Base-by-base conservation (phyloP, 371 early-diverging fungal species). In the Cokeromyces recurvatus region DNA sequence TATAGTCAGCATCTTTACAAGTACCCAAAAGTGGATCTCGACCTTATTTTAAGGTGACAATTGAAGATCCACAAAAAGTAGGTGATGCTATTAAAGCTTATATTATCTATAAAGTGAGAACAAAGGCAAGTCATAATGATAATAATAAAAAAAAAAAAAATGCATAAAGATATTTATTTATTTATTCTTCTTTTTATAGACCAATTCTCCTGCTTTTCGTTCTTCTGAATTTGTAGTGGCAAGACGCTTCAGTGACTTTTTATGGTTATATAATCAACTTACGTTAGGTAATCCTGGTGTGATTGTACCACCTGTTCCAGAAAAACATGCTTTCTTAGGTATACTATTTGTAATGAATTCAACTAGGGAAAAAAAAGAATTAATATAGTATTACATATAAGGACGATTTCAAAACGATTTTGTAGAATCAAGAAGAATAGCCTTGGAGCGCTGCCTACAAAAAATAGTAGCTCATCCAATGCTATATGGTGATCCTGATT, bases 371-470 rank as follows among this genome's bases (percentile, higher is more conserved):
- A 9, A 5, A 4, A 35, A 9, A n/a, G 11, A 9, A 15, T 38
- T 20, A 41, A 22, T 11, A 19, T 38, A 6, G 20, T 20, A 16
- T 6, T 17, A 32, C 19, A 8, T 8, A 41, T 6, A 57, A 79
- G 92, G 95, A 8, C 85, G 98, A 12, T 97, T 97, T 54, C 90
- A 92, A 62, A 91, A 94, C 47, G 94, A 92, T 46, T 97, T 97
- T 81, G 87, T 97, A 9, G 94, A 95, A 62, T 79, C 79, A 6
- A 55, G 98, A 16, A 79, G 95, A 6, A 70, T 81, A 25, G 91
- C 86, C 0, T 71, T 97, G 15, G 93, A 95, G 62, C 74, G 84
- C 46, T 90, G 91, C 66, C 55, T 95, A 23, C 66, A 74, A 29
- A 89, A 90, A 57, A 86, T 93, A 34, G 82, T 84, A 10, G 68